Evolutionary conservation across 139 green algal genomes (phyloP), one percentile per base, ranked within the genome.

Genomic region (Chlorella vulgaris): DNA sequence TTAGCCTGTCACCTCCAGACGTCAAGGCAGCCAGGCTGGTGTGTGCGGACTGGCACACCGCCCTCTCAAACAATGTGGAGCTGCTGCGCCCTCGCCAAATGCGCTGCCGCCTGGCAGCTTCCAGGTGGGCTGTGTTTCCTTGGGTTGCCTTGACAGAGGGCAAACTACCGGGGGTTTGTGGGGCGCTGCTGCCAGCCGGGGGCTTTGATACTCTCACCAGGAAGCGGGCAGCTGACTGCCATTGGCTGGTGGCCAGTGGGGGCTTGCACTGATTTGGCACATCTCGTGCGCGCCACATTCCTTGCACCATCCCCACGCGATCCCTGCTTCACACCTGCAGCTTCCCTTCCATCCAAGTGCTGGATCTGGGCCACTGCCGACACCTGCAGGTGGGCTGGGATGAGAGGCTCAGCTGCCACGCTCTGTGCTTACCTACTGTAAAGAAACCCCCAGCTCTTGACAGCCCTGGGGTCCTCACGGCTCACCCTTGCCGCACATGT

Each of bases 351-450:
- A 26, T 88, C 15, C 73, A 83, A 36, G 22, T n/a, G 2, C 53
- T 88, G 50, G 84, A 88, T 38, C 69, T 88, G 21, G 68, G 40
- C 29, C 43, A 43, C 33, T 86, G 68, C 60, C 55, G 53, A 7
- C 47, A n/a, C 33, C 47, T 75, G 53, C 51, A 71, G 70, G 70
- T 78, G 50, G 36, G 65, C 2, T 33, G n/a, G n/a, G n/a, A n/a
- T n/a, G 5, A 15, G 1, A 19, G 63, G 4, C 15, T 22, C 28
- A 51, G 65, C 65, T 47, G 65, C 33, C 47, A 7, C 24, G 7
- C 4, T 24, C 39, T 24, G 19, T 51, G 65, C 65, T 31, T 18
- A 35, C 15, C 31, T 8, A 24, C 33, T 4, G 65, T 36, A 19
- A 36, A 35, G 29, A 15, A 15, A 18, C 19, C 35, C 33, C n/a